These are phyloP conservation scores for Posidonia australis DNA, from an alignment of 106 monocot genomes.

Conservation along the genomic window DNA sequence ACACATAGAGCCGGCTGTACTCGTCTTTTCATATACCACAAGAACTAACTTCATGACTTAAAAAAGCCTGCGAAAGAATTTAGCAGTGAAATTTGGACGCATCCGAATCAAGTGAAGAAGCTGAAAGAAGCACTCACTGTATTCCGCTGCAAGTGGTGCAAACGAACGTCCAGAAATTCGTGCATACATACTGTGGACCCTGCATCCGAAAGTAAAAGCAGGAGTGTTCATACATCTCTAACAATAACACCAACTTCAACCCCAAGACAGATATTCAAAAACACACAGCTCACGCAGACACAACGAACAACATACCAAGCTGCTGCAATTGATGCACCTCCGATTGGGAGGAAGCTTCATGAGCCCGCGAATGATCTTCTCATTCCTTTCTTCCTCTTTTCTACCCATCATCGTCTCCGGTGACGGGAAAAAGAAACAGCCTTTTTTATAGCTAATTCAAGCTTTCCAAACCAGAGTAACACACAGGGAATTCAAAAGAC, in stretches of 20 bases:
- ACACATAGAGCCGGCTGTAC: too few relatives aligned
- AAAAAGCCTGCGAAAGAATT: neutral
- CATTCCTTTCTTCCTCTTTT: conserved; percentile 30
- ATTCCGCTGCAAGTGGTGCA: conserved; percentile 52
- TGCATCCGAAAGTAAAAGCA: conserved; percentile 14
- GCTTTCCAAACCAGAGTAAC: too few relatives aligned
- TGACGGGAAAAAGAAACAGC: neutral
- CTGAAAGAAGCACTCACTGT: conserved; percentile 29
- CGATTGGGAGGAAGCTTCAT: conserved; percentile 26
- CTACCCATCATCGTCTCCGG: conserved; percentile 11
- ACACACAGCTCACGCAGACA: neutral
- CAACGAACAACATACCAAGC: conserved; percentile 9
- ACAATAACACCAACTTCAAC: neutral
- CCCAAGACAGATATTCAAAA: neutral
- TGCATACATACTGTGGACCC: conserved; percentile 69
- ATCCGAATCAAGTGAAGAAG: too few relatives aligned
- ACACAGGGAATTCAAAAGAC: neutral
- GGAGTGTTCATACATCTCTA: neutral
- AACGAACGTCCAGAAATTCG: conserved; percentile 72
- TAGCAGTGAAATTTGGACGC: too few relatives aligned
- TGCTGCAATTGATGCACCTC: conserved; percentile 27
- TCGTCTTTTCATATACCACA: too few relatives aligned
- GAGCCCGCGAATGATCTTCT: conserved; percentile 28
- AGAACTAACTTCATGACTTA: too few relatives aligned
- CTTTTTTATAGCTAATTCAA: neutral